Evolutionary conservation across 2,329 filamentous ascomycete species (phyloP).

Genomic region (Thelonectria olida): DNA sequence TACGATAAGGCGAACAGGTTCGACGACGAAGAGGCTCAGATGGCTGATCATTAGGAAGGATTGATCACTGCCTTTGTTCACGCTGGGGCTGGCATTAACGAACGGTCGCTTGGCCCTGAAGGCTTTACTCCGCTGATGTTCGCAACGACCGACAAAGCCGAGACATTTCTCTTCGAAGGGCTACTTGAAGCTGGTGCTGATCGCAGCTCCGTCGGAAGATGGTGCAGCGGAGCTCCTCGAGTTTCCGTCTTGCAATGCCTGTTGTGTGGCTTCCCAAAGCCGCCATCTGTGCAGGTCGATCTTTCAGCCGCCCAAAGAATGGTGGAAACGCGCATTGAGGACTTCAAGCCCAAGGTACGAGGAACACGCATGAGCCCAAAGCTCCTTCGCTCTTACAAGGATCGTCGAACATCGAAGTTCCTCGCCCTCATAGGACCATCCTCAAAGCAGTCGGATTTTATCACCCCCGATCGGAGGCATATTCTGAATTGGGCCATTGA

Average conservation of each 20-base stretch:
- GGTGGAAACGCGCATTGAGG: not conserved
- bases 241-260: not conserved
- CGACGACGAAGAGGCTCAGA: not conserved
- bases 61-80: not conserved
- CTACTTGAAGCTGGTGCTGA: not conserved
- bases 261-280: not conserved
- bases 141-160: not conserved
- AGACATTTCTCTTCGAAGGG: not conserved
- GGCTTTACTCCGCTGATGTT: slow-evolving; percentile 5
- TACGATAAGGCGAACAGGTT: too few relatives aligned
- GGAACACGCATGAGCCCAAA: not conserved
- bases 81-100: not conserved
- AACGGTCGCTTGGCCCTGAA: not conserved
- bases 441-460: not conserved
- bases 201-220: not conserved
- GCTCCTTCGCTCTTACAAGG: not conserved
- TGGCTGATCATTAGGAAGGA: not conserved
- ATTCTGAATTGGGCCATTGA: slow-evolving; percentile 4
- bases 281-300: not conserved
- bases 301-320: not conserved
- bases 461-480: not conserved
- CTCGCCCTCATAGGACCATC: not conserved
- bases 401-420: not conserved
- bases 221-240: not conserved
- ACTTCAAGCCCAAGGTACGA: too few relatives aligned